A percentile compares a stretch with the other conserved stretches of the same genome.
phyloP scores from a whole-genome alignment of 164 flowering plant genomes.

The Liriodendron chinense region DNA sequence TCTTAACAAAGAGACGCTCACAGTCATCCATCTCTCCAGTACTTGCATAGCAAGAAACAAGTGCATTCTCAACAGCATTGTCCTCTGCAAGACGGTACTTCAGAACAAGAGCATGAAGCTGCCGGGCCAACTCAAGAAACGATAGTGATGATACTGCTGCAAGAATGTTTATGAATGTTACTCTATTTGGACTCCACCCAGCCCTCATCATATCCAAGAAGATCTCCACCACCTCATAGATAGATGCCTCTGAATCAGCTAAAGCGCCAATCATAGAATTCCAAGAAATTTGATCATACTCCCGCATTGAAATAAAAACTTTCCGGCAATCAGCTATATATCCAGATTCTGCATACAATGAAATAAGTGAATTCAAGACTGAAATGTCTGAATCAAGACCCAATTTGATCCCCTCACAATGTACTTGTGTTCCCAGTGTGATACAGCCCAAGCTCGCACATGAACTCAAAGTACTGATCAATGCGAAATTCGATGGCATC shows the following conservation, averaged over 20 bases:
- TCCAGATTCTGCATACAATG: constrained; percentile 59
- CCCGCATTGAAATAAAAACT: constrained; percentile 59
- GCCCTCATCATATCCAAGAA: constrained; percentile 61
- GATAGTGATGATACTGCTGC: constrained; percentile 61
- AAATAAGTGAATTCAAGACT: constrained; percentile 83
- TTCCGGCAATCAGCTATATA: constrained; percentile 44
- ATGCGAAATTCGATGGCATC: constrained; percentile 59
- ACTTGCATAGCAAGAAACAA: constrained; percentile 76
- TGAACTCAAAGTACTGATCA: constrained; percentile 82
- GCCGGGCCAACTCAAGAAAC: constrained; percentile 40
- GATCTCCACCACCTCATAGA: constrained; percentile 38
- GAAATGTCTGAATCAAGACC: constrained; percentile 82
- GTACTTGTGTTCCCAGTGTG: constrained; percentile 55
- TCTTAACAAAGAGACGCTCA: constrained; percentile 59
- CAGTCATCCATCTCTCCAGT: constrained; percentile 60
- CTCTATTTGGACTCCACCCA: constrained; percentile 59
- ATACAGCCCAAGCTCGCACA: constrained; percentile 65
- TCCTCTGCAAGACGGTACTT: constrained; percentile 43
- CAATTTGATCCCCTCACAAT: constrained; percentile 64
- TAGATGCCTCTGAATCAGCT: constrained; percentile 43
- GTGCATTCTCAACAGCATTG: constrained; percentile 60
- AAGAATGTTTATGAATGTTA: constrained; percentile 72
- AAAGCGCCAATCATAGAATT: constrained; percentile 76
- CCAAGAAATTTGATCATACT: constrained; percentile 78
- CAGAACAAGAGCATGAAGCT: constrained; percentile 63